Evolutionary conservation across 1,139 yeast species (phyloP).

Genomic region (Meyerozyma carpophila): DNA sequence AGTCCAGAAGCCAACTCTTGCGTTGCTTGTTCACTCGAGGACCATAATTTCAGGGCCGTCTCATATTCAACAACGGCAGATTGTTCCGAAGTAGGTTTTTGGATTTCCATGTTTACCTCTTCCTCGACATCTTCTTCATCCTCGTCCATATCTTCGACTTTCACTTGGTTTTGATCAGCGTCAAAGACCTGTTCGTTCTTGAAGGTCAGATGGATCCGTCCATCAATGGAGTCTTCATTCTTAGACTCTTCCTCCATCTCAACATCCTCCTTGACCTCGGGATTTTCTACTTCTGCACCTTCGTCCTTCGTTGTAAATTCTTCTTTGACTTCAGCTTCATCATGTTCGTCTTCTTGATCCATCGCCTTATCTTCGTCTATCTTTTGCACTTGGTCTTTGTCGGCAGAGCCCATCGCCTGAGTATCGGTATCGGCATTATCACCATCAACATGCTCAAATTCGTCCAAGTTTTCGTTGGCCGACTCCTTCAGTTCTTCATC

Average conservation of each 20-base stretch:
- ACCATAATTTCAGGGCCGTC: conserved; percentile 78
- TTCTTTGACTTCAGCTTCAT: conserved; percentile 18
- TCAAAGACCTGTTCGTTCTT: neutral
- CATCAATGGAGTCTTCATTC: conserved; percentile 16
- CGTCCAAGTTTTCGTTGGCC: conserved; percentile 72
- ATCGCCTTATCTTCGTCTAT: conserved; percentile 84
- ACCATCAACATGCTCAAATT: conserved; percentile 88
- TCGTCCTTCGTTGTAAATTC: conserved; percentile 4
- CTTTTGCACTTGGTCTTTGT: conserved; percentile 69
- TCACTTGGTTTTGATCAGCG: conserved; percentile 14
- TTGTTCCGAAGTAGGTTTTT: conserved; percentile 3
- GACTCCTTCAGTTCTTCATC: conserved; percentile 38
- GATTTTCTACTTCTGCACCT: conserved; percentile 6
- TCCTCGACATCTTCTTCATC: conserved; percentile 12
- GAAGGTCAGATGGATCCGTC: conserved; percentile 9
- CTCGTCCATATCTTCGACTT: conserved; percentile 26
- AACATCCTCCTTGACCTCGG: conserved; percentile 12
- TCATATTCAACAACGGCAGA: conserved; percentile 50
- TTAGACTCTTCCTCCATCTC: conserved; percentile 15
- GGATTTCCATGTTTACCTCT: conserved; percentile 7
- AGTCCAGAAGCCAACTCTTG: conserved; percentile 82
- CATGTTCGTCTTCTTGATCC: conserved; percentile 50
- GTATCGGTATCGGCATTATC: conserved; percentile 71
- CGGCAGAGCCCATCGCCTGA: conserved; percentile 91
- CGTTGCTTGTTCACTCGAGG: conserved; percentile 72